Evolutionary conservation across 768 basidiomycete species (phyloP).

Genomic region (Auricularia sp.): DNA sequence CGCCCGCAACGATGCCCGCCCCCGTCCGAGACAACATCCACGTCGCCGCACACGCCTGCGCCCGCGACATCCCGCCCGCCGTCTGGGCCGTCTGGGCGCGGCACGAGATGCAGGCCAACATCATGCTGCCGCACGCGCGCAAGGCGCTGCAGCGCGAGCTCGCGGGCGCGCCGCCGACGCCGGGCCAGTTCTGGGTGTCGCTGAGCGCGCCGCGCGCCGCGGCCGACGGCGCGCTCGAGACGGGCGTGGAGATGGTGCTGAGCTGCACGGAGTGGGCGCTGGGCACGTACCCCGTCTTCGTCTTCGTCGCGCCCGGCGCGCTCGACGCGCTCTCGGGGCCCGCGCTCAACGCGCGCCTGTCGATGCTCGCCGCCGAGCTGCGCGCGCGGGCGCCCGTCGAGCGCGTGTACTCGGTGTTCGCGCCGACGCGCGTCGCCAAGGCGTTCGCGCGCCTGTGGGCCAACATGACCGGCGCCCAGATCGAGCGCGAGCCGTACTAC

Average conservation of each 20-base stretch:
- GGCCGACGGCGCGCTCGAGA: neutral
- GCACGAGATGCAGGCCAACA: conserved; percentile 35
- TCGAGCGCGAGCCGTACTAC: conserved; percentile 43
- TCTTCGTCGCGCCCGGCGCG: conserved; percentile 30
- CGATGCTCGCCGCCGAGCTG: conserved; percentile 32
- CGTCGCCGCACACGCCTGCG: neutral
- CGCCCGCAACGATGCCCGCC: neutral
- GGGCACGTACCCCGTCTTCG: conserved; percentile 57
- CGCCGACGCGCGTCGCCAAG: conserved; percentile 34
- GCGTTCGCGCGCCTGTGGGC: conserved; percentile 43
- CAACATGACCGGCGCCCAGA: conserved; percentile 29
- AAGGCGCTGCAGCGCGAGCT: neutral
- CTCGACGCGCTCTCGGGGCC: conserved; percentile 24
- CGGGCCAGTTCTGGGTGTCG: neutral
- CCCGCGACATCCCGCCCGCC: neutral
- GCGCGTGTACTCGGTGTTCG: conserved; percentile 60
- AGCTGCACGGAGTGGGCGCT: conserved; percentile 47
- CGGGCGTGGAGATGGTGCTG: conserved; percentile 28
- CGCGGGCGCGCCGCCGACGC: neutral
- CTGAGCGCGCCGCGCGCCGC: neutral
- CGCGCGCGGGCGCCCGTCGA: conserved; percentile 20
- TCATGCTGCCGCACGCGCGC: conserved; percentile 40
- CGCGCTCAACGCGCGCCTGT: conserved; percentile 31
- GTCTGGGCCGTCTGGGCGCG: conserved; percentile 6
- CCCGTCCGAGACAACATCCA: neutral